Conservation (phyloP, 257 asterid species). For the Penstemon barbatus region DNA sequence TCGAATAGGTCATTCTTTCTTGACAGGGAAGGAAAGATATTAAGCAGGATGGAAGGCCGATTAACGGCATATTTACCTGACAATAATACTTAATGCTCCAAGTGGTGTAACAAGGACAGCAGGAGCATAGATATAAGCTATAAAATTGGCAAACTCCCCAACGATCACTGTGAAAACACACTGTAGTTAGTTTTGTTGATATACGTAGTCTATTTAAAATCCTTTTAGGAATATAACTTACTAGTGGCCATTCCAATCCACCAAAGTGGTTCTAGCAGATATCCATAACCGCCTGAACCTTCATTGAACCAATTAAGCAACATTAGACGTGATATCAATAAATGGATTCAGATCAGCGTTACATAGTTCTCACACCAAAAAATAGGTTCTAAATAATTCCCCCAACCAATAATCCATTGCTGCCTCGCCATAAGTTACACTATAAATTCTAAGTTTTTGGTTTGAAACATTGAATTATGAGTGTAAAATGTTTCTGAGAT, state of each 20-base stretch:
- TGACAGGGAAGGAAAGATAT: neutral
- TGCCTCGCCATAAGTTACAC: neutral
- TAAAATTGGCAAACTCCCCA: conserved; percentile 81
- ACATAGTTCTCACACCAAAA: neutral
- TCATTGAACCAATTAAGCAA: conserved; percentile 26
- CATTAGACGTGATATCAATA: conserved; percentile 22
- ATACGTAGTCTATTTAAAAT: neutral
- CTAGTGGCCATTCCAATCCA: conserved; percentile 91
- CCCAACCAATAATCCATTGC: neutral
- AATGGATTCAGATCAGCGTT: neutral
- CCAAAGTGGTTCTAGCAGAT: conserved; percentile 85
- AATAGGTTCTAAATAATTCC: neutral
- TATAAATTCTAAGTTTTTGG: neutral
- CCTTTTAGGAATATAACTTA: conserved; percentile 36
- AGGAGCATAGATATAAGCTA: conserved; percentile 88
- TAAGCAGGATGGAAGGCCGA: neutral
- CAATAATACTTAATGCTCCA: conserved; percentile 88
- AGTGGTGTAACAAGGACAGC: conserved; percentile 91
- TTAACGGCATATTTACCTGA: conserved; percentile 48
- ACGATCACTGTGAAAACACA: conserved; percentile 54
- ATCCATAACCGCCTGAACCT: conserved; percentile 94
- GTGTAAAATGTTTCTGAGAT: neutral
- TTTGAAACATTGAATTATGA: neutral
- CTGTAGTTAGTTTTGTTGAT: conserved; percentile 3
- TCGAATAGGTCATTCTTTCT: neutral